Evolutionary conservation across 202 grass and related monocot species (phyloP).

Genomic region (Panicum virgatum): DNA sequence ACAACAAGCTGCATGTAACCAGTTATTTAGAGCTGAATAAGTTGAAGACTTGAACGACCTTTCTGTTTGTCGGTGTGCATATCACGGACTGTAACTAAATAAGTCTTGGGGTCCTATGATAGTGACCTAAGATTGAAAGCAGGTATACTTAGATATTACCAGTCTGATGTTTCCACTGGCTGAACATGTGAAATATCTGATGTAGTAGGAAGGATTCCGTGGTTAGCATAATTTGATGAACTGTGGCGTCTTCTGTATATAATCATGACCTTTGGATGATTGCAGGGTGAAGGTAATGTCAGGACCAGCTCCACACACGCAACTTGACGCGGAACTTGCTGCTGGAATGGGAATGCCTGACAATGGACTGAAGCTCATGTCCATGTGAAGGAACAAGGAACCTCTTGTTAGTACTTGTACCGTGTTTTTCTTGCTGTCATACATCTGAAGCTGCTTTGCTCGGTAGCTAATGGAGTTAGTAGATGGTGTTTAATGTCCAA

Average conservation of each 20-base stretch:
- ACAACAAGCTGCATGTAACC: background rate
- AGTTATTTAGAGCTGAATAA: background rate
- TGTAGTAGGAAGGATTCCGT: background rate
- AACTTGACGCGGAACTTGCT: conserved; percentile 85
- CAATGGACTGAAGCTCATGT: conserved; percentile 95
- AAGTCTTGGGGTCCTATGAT: background rate
- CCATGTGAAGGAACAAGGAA: conserved; percentile 47
- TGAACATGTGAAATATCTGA: background rate
- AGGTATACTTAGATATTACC: background rate
- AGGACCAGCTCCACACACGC: conserved; percentile 75
- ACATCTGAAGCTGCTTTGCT: conserved; percentile 19
- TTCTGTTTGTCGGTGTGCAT: background rate
- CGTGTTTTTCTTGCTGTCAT: background rate
- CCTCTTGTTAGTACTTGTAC: background rate
- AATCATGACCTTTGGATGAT: conserved; percentile 23
- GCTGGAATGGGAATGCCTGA: conserved; percentile 97
- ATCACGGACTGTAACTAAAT: background rate
- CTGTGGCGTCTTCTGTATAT: background rate
- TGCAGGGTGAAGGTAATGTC: conserved; percentile 83
- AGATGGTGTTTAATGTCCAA: background rate
- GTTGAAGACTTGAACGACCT: background rate
- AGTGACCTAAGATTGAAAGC: background rate
- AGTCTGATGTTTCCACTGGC: background rate
- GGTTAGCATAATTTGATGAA: background rate
- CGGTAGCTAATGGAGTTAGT: background rate